These are phyloP conservation scores for Penicillium argentinense DNA, from an alignment of 495 filamentous ascomycete species.

Conservation along the genomic window DNA sequence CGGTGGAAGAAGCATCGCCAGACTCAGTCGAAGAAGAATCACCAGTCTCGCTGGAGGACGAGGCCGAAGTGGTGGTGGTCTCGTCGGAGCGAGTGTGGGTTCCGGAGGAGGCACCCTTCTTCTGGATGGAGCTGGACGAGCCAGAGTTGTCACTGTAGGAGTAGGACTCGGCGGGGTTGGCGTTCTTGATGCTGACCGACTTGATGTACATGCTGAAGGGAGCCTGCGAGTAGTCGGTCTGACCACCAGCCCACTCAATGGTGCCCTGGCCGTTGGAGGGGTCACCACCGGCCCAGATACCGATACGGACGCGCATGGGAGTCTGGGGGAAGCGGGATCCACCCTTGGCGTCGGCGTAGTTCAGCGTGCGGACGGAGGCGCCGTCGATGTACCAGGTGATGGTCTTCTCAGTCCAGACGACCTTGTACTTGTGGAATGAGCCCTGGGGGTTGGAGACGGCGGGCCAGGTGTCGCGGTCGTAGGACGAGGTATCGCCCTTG, in stretches of 20 bases:
- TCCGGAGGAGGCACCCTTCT: constrained; percentile 25
- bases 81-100: constrained; percentile 3
- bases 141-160: constrained; percentile 66
- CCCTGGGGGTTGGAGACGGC: constrained; percentile 61
- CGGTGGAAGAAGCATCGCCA: background rate
- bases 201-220: constrained; percentile 80
- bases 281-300: constrained; percentile 87
- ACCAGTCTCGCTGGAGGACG: constrained; percentile 11
- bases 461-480: constrained; percentile 69
- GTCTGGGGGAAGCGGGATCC: constrained; percentile 85
- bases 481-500: constrained; percentile 77
- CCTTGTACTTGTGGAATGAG: constrained; percentile 75
- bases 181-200: constrained; percentile 44
- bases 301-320: constrained; percentile 83
- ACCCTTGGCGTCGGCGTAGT: constrained; percentile 56
- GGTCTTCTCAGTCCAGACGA: constrained; percentile 76
- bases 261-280: constrained; percentile 59
- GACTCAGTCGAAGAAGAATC: background rate
- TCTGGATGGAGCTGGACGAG: constrained; percentile 68
- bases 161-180: constrained; percentile 56
- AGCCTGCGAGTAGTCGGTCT: constrained; percentile 68
- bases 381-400: constrained; percentile 82
- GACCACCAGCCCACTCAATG: constrained; percentile 77
- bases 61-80: constrained; percentile 8
- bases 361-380: constrained; percentile 66